Evolutionary conservation across 371 early-diverging fungal genomes (phyloP), one percentile per base, ranked within the genome.

Genomic region (Mucor velutinosus): DNA sequence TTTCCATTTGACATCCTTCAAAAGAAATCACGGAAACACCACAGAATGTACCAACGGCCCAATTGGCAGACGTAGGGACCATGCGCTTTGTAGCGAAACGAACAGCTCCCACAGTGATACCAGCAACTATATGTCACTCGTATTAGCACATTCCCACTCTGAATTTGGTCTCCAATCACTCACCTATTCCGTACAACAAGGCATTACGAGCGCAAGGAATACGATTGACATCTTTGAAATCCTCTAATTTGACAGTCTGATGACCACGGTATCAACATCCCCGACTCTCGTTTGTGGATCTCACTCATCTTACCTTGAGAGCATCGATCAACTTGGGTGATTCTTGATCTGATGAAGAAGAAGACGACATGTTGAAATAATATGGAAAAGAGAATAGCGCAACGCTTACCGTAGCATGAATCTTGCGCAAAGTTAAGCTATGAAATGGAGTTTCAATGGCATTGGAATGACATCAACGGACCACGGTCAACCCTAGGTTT

Each of bases 121-220:
- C 83, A 60, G 75, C 73, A 37, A 72, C 82, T 82, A 69, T 0
- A 41, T 27, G 35, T n/a, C 12, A 49, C 27, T 15, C 12, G 14
- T 3, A 25, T 25, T 10, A 25, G 25, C 15, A 15, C 23, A 25
- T 3, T 10, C 25, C 4, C 17, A n/a, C 17, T 25, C 10, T 12
- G 1, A 33, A 17, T 21, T 17, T 29, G 30, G 30, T n/a, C 53
- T 23, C n/a, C 5, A 30, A 47, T 19, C 45, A 57, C 58, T 69
- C 69, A 78, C 82, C 80, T 39, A 83, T 83, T 59, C 83, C 83
- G 55, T 83, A 83, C 8, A 83, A 62, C 35, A 83, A 67, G 4
- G 81, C 66, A 63, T 78, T 83, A 37, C 83, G 77, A 29, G 83
- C 81, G 70, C 83, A 83, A 17, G 83, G 83, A 30, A 83, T 83